phyloP scores from a whole-genome alignment of 2,329 filamentous ascomycete species.

The Diaporthe sp. region DNA sequence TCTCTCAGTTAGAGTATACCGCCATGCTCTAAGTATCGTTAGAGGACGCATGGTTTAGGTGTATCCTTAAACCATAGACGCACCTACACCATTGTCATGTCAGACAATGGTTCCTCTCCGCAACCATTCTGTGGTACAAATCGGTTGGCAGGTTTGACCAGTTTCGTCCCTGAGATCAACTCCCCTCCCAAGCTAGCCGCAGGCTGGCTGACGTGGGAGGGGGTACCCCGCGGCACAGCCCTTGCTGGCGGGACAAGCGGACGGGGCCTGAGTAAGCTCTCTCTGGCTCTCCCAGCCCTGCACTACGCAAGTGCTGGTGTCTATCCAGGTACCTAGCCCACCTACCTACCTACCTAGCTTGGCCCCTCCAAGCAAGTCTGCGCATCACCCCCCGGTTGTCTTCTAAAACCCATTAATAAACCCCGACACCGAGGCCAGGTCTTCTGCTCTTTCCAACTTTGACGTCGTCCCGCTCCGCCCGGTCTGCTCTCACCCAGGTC shows the following conservation, averaged over 20 bases:
- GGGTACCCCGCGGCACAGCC: constrained; percentile 33
- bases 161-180: neutral
- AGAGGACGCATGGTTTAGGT: neutral
- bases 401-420: constrained; percentile 31
- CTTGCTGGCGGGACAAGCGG: constrained; percentile 23
- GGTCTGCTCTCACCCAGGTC: constrained; percentile 32
- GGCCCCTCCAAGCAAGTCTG: constrained; percentile 31
- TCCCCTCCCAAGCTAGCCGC: neutral
- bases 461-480: constrained; percentile 29
- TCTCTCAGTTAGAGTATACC: neutral
- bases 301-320: constrained; percentile 5
- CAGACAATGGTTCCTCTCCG: neutral
- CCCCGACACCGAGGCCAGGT: constrained; percentile 35
- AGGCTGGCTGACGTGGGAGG: constrained; percentile 19
- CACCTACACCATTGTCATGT: neutral
- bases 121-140: neutral
- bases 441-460: constrained; percentile 33
- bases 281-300: constrained; percentile 3
- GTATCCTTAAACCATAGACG: neutral
- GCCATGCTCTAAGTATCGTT: neutral
- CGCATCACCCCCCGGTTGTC: constrained; percentile 30
- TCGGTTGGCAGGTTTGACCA: neutral
- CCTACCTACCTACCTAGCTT: constrained; percentile 1
- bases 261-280: constrained; percentile 38
- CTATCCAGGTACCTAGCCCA: neutral